These are phyloP conservation scores for Theobroma grandiflorum DNA, from an alignment of 441 rosid genomes.

Conservation along the genomic window DNA sequence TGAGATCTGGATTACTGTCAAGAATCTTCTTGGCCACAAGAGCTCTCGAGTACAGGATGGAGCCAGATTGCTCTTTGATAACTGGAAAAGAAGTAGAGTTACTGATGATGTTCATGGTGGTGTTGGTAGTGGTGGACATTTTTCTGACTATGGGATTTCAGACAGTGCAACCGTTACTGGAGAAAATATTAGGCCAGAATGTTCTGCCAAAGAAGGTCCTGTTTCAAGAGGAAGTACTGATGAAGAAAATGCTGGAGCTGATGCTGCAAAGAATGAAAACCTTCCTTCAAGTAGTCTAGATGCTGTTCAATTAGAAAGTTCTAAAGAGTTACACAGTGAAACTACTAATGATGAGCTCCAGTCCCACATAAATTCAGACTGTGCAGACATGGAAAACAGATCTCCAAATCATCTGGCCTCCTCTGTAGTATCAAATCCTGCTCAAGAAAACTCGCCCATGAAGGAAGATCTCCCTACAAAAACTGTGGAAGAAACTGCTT, in stretches of 20 bases:
- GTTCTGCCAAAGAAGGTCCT: conserved; percentile 46
- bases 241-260: conserved; percentile 48
- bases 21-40: conserved; percentile 72
- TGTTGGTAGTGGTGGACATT: conserved; percentile 45
- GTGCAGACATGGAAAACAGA: conserved; percentile 41
- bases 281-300: conserved; percentile 45
- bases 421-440: conserved; percentile 48
- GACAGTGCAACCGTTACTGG: conserved; percentile 33
- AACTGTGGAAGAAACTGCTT: conserved; percentile 38
- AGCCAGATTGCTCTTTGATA: conserved; percentile 68
- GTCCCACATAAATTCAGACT: conserved; percentile 34
- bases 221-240: conserved; percentile 42
- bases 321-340: conserved; percentile 48
- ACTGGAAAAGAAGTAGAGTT: conserved; percentile 63
- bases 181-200: conserved; percentile 44
- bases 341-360: conserved; percentile 36
- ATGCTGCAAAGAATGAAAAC: conserved; percentile 41
- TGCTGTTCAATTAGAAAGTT: conserved; percentile 44
- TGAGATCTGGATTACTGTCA: conserved; percentile 76
- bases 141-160: conserved; percentile 36
- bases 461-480: conserved; percentile 47
- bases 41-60: conserved; percentile 71
- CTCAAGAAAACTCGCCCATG: conserved; percentile 45
- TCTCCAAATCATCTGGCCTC: conserved; percentile 41
- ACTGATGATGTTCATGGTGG: conserved; percentile 42